Conservation (phyloP, 2,329 filamentous ascomycete species). For the Erysiphe pulchra region DNA sequence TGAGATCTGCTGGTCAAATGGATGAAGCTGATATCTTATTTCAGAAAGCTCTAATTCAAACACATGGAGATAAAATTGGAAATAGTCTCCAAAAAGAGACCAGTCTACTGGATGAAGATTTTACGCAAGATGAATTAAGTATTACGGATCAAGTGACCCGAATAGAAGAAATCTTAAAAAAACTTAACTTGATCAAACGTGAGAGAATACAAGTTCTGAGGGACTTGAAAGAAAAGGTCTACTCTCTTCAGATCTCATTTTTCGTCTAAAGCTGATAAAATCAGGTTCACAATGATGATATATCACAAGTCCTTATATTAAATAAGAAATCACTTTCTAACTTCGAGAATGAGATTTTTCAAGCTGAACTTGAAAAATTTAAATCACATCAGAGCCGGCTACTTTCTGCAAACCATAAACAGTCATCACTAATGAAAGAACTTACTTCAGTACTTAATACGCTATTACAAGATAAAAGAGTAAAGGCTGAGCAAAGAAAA, state of each 20-base stretch:
- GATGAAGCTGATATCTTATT: slow-evolving; percentile 77
- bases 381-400: slow-evolving; percentile 75
- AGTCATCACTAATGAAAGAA: slow-evolving; percentile 83
- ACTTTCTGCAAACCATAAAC: slow-evolving; percentile 84
- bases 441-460: slow-evolving; percentile 68
- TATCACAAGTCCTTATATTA: slow-evolving; percentile 85
- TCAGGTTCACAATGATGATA: slow-evolving; percentile 85
- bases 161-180: slow-evolving; percentile 78
- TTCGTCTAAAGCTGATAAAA: slow-evolving; percentile 2
- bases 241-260: slow-evolving; percentile 5
- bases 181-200: slow-evolving; percentile 72
- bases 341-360: slow-evolving; percentile 78
- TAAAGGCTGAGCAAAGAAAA: slow-evolving; percentile 80
- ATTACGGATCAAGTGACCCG: slow-evolving; percentile 72
- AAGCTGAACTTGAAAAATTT: slow-evolving; percentile 94
- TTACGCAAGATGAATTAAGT: slow-evolving; percentile 53
- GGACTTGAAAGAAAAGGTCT: slow-evolving; percentile 89
- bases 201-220: slow-evolving; percentile 83
- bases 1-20: slow-evolving; percentile 67
- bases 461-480: slow-evolving; percentile 77
- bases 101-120: slow-evolving; percentile 76
- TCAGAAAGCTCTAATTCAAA: slow-evolving; percentile 61
- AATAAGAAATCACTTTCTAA: slow-evolving; percentile 94
- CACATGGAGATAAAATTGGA: slow-evolving; percentile 31
- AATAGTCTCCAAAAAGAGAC: slow-evolving; percentile 36